Evolutionary conservation across 2,329 filamentous ascomycete genomes (phyloP).

Genomic region (Pseudogymnoascus sp.): DNA sequence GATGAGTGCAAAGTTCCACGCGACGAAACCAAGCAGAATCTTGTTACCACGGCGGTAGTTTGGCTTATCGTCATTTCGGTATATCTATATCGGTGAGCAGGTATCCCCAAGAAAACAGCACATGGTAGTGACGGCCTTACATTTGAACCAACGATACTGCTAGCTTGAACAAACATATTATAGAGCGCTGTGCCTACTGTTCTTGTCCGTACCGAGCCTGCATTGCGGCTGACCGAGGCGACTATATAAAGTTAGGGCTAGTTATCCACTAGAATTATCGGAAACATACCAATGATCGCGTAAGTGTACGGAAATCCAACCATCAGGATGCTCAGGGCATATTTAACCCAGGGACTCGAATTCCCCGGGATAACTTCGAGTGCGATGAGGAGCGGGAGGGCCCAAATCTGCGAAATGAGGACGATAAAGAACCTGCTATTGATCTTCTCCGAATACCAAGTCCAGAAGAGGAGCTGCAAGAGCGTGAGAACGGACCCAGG

Average conservation of each 20-base stretch:
- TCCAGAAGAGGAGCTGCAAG: conserved; percentile 34
- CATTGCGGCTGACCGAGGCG: conserved; percentile 47
- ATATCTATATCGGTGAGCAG: conserved; percentile 20
- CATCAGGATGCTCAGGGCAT: conserved; percentile 28
- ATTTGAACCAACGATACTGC: conserved; percentile 31
- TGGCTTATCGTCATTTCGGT: conserved; percentile 42
- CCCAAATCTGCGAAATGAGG: conserved; percentile 31
- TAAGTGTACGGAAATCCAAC: conserved; percentile 13
- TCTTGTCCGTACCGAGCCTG: conserved; percentile 53
- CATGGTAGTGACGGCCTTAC: conserved; percentile 15
- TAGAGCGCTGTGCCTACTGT: conserved; percentile 57
- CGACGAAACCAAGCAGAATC: conserved; percentile 42
- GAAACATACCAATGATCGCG: conserved; percentile 31
- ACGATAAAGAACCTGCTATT: conserved; percentile 31
- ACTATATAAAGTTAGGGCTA: conserved; percentile 41
- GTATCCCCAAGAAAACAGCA: not conserved
- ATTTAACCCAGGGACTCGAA: conserved; percentile 22
- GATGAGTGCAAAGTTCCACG: conserved; percentile 40
- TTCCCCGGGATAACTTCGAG: conserved; percentile 20
- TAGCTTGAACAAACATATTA: conserved; percentile 46
- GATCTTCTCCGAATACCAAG: conserved; percentile 37
- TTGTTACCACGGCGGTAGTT: conserved; percentile 49
- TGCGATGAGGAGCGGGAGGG: conserved; percentile 31
- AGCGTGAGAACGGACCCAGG: conserved; percentile 10
- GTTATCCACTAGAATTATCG: conserved; percentile 37